Evolutionary conservation across 2,329 filamentous ascomycete species (phyloP), one percentile per base, ranked within the genome.

Genomic region (Verticillium isaacii): DNA sequence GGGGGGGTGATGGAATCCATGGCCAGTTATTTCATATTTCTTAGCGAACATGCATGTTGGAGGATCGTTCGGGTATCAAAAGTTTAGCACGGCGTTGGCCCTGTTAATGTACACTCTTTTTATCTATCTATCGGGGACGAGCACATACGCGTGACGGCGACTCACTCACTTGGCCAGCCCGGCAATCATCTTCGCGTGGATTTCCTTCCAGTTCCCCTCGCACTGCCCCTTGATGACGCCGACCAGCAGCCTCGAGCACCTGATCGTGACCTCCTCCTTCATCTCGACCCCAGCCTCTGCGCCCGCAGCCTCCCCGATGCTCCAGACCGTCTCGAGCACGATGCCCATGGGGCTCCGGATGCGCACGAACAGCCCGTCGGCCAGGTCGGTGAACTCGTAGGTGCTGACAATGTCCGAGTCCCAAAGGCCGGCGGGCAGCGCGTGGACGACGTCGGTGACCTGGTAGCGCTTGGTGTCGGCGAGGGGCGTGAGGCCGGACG

Each of bases 371-470:
- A 83, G 67, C 19, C 84, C 84, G 32, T 71, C 74, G n/a, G 73
- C 73, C 19, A 81, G 72, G 64, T 83, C 72, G 19, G 81, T 79
- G 63, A 85, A 81, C 71, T 85, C 83, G 68, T 83, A 83, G 6
- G 71, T 78, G 73, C 82, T 85, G 59, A 81, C 76, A 7, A 85
- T 80, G 57, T 80, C 79, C 59, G 77, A 80, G 67, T 83, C 82
- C 82, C 82, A 85, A 32, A 86, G 74, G 2, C 82, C 82, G 15
- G 81, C 81, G 3, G 83, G 82, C 29, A 85, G 73, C 41, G 81
- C 75, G 66, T 84, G 81, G 8, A 84, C 75, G 41, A 77, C 73
- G 64, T 83, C 80, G 7, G 76, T 81, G 29, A 85, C 80, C 36
- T 75, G 73, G 72, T 80, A 85, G 64, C 75, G 73, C 57, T 70